Evolutionary conservation across 345 rosid genomes (phyloP).

Genomic region (Eucalyptus sp.): DNA sequence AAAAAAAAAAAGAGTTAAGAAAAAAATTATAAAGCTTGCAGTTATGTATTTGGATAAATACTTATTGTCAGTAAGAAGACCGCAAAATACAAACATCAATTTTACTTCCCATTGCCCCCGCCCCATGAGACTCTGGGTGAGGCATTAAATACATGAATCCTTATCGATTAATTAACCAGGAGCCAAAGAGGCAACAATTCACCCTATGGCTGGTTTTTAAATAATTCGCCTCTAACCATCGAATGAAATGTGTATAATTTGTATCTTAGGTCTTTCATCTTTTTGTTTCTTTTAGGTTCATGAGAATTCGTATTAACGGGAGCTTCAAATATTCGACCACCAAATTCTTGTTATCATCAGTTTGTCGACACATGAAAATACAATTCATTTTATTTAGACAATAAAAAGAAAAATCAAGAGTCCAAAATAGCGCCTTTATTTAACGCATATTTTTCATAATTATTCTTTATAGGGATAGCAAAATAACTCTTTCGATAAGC

Average conservation of each 20-base stretch:
- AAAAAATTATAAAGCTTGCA: neutral
- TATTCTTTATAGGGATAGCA: neutral
- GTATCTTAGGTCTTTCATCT: neutral
- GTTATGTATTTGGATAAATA: neutral
- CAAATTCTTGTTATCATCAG: neutral
- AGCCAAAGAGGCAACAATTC: neutral
- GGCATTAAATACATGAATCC: neutral
- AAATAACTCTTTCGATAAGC: neutral
- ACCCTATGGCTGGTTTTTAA: neutral
- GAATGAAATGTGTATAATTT: neutral
- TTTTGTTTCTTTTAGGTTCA: too few species aligned
- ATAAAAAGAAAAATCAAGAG: neutral
- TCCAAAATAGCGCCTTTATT: neutral
- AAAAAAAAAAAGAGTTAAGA: neutral
- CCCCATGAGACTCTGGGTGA: fast-evolving
- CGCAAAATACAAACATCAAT: neutral
- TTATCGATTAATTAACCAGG: neutral
- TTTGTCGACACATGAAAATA: neutral
- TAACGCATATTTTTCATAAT: neutral
- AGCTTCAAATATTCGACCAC: neutral
- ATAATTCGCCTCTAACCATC: neutral
- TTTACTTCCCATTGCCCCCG: neutral
- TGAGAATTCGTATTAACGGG: too few species aligned
- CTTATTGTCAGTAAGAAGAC: neutral
- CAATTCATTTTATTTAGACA: neutral